These are phyloP conservation scores for Globisporangium splendens DNA, from an alignment of 352 stramenopile species.

Conservation along the genomic window DNA sequence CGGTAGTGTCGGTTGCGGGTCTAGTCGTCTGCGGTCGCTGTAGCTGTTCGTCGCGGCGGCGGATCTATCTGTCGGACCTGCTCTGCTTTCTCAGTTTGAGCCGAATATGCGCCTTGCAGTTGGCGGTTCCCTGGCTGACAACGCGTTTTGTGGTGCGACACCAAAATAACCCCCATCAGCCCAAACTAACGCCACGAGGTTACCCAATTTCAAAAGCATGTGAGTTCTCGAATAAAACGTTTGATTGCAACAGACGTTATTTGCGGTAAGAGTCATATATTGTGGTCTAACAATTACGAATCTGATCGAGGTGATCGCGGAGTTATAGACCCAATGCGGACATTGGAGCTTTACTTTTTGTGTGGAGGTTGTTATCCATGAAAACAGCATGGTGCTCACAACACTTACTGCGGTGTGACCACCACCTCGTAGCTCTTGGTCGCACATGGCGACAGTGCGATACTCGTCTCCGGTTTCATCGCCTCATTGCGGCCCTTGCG, in stretches of 20 bases:
- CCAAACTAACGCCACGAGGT: conserved; percentile 5
- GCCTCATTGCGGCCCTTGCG: conserved; percentile 9
- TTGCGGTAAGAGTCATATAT: background rate
- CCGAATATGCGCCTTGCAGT: background rate
- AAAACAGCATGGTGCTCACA: no score
- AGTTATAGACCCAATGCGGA: no score
- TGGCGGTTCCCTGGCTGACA: conserved; percentile 1
- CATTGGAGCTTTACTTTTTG: no score
- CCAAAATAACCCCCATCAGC: conserved; percentile 1
- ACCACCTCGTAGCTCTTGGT: conserved; percentile 6
- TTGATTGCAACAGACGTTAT: background rate
- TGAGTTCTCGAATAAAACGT: background rate
- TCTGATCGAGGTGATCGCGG: no score
- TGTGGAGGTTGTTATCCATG: no score
- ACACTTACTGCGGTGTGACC: conserved; percentile 17
- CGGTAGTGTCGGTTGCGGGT: background rate
- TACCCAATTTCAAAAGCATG: background rate
- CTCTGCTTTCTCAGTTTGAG: background rate
- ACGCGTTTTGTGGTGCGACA: background rate
- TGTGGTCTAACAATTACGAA: no score
- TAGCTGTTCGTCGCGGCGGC: background rate
- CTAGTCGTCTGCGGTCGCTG: background rate
- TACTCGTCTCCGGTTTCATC: background rate
- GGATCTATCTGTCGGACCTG: background rate
- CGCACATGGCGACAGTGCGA: conserved; percentile 5